These are phyloP conservation scores for Stevia rebaudiana DNA, from an alignment of 140 eudicot genomes.

Conservation along the genomic window DNA sequence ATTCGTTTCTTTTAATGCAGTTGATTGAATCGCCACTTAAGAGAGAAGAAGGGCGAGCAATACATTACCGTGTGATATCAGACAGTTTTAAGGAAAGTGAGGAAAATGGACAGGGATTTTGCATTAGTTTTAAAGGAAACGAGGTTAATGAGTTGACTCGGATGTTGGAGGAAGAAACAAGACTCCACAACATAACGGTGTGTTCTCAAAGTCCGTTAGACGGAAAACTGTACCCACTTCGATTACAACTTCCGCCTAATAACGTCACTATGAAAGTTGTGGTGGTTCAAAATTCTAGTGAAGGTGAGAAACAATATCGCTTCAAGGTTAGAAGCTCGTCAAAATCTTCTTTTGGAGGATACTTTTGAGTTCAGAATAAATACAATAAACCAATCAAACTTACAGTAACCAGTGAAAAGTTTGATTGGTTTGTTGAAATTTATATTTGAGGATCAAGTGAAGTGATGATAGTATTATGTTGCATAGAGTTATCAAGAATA, in stretches of 20 bases:
- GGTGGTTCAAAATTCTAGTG: constrained; percentile 62
- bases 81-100: constrained; percentile 39
- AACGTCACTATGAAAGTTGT: constrained; percentile 78
- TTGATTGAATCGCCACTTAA: constrained; percentile 57
- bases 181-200: constrained; percentile 56
- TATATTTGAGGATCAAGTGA: not conserved
- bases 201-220: constrained; percentile 83
- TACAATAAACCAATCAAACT: constrained; percentile 16
- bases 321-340: constrained; percentile 21
- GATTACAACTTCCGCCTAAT: constrained; percentile 88
- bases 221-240: constrained; percentile 88
- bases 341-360: constrained; percentile 16
- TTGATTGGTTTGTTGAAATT: constrained; percentile 24
- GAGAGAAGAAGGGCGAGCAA: constrained; percentile 64
- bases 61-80: constrained; percentile 49
- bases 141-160: constrained; percentile 63
- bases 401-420: not conserved
- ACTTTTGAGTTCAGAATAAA: constrained; percentile 5
- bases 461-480: constrained; percentile 5
- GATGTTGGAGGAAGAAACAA: constrained; percentile 59
- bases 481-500: constrained; percentile 31
- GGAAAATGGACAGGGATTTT: constrained; percentile 45
- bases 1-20: constrained; percentile 25
- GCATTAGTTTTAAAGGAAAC: constrained; percentile 63
- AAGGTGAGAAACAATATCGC: constrained; percentile 39